Percentiles rank a stretch among this genome's conserved stretches.
phyloP scores from a whole-genome alignment of 2,329 filamentous ascomycete genomes.

The Cytospora paraplurivora region DNA sequence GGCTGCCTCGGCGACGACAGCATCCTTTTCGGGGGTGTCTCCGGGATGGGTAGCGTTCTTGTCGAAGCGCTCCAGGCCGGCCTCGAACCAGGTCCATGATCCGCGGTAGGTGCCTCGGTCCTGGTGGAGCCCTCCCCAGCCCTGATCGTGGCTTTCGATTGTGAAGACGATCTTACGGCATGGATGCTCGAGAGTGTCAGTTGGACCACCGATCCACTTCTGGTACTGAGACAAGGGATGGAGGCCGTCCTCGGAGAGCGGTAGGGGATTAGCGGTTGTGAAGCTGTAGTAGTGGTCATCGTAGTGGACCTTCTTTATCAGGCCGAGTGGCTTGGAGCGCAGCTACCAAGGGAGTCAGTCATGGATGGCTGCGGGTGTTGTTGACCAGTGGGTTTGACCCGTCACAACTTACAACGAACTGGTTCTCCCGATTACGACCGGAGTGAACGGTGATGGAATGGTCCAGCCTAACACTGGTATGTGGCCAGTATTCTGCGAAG shows the following conservation, averaged over 20 bases:
- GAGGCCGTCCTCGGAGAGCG: constrained; percentile 32
- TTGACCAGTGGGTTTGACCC: neutral
- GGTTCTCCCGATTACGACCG: constrained; percentile 36
- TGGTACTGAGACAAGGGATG: constrained; percentile 39
- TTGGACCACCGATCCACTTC: constrained; percentile 43
- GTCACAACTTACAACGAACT: constrained; percentile 43
- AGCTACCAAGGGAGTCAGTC: constrained; percentile 36
- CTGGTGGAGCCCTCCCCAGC: constrained; percentile 47
- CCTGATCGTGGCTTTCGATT: constrained; percentile 60
- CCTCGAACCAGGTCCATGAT: constrained; percentile 67
- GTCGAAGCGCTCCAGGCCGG: constrained; percentile 59
- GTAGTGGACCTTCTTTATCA: constrained; percentile 37
- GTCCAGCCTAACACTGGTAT: constrained; percentile 42
- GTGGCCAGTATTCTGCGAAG: constrained; percentile 64
- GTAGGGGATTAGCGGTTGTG: constrained; percentile 21
- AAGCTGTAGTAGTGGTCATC: constrained; percentile 31
- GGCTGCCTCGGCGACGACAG: neutral
- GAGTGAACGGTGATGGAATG: constrained; percentile 12
- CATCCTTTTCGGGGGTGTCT: constrained; percentile 7
- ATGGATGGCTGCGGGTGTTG: neutral
- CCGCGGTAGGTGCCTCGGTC: constrained; percentile 45
- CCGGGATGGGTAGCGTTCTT: constrained; percentile 26
- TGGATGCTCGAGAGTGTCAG: constrained; percentile 48
- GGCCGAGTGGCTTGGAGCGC: constrained; percentile 45
- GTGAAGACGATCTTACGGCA: constrained; percentile 65